Percentiles rank a stretch among this genome's conserved stretches.
Conservation (phyloP, 1,284 basidiomycete genomes). For the Cryptococcus sp. region DNA sequence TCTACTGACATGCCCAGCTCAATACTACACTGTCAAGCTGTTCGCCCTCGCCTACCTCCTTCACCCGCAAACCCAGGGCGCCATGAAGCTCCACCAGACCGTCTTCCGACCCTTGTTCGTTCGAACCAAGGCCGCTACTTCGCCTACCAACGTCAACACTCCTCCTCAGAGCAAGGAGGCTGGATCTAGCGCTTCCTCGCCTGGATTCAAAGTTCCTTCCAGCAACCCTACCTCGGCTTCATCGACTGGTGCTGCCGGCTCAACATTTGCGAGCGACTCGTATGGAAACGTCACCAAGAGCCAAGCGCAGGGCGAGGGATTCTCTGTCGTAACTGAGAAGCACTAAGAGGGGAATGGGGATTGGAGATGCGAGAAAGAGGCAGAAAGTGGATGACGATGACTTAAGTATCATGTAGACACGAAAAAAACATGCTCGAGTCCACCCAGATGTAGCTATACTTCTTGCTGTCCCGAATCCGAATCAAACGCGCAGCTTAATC, state of each 20-base stretch:
- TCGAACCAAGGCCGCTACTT: not conserved
- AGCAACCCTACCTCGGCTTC: not conserved
- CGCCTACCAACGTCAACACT: not conserved
- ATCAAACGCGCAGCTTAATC: too few species aligned
- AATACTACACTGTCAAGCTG: slow-evolving; percentile 41
- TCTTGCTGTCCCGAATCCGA: too few species aligned
- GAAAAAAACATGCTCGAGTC: too few species aligned
- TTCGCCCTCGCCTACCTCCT: slow-evolving; percentile 35
- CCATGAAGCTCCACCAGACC: slow-evolving; percentile 4
- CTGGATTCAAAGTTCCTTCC: not conserved
- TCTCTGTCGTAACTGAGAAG: too few species aligned
- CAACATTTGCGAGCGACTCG: not conserved
- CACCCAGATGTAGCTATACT: too few species aligned
- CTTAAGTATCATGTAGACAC: too few species aligned
- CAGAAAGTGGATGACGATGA: too few species aligned
- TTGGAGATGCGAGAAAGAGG: too few species aligned
- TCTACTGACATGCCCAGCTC: slow-evolving; percentile 19
- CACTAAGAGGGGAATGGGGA: too few species aligned
- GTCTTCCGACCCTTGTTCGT: not conserved
- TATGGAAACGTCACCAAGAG: not conserved
- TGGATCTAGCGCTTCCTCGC: slow-evolving; percentile 1
- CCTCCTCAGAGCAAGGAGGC: slow-evolving; percentile 3
- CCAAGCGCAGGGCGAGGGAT: too few species aligned
- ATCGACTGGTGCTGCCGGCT: not conserved
- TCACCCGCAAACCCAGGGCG: slow-evolving; percentile 34